Evolutionary conservation across 345 rosid genomes (phyloP), one percentile per base, ranked within the genome.

Genomic region (Camelina hispida): DNA sequence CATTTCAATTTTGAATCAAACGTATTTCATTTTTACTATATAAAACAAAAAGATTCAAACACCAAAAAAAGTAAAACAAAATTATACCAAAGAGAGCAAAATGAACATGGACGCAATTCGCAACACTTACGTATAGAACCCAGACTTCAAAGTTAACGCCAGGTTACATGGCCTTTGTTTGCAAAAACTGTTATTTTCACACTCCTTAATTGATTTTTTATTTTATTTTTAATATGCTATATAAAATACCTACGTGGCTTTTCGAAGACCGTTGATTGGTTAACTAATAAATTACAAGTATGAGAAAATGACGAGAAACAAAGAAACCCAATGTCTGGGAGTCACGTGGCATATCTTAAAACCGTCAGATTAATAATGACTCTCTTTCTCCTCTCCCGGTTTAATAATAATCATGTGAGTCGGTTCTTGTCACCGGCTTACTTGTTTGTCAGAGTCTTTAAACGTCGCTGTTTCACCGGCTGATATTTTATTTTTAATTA

Each of bases 51-150:
- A 15, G 30, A 28, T 28, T 28, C 30, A 44, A 44, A 44, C 4
- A 12, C 5, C 0, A 2, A 13, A 9, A 30, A 30, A 20, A 4
- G 4, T 0, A 25, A 25, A 25, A 25, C 28, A 25, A 13, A 15
- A 15, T 1, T 2, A 25, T 51, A 56, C 16, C 20, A 59, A 59
- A 60, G 18, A 25, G n/a, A 20, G 43, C 15, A 42, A 43, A 61
- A 42, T 76, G 74, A 76, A 42, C 69, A 34, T 76, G 44, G 79
- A 68, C 69, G 67, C 53, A 60, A 53, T 61, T 62, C 62, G 64
- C 47, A 30, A 40, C 48, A 67, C 0, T 66, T 58, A 67, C 72
- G 9, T 34, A 25, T 25, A 25, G 28, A 25, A 7, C 37, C 37
- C 47, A 12, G 16, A 57, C 34, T 20, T 20, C 17, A 40, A 23